Evolutionary conservation across 139 green algal genomes (phyloP).

Genomic region (Chloropicon primus): DNA sequence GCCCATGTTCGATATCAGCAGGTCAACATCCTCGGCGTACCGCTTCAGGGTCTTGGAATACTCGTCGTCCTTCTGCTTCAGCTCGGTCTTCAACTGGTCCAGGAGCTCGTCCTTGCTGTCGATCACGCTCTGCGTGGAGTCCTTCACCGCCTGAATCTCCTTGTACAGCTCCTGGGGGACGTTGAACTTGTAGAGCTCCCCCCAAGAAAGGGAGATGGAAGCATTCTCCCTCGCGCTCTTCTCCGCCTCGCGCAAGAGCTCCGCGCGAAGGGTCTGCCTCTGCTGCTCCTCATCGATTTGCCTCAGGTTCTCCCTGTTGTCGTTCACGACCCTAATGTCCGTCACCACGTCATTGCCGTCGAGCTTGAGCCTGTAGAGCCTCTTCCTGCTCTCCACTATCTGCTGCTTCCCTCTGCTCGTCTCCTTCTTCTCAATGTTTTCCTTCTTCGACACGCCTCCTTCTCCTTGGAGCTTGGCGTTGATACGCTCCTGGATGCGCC

Average conservation of each 20-base stretch:
- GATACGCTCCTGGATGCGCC: not conserved
- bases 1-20: constrained; percentile 28
- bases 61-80: constrained; percentile 65
- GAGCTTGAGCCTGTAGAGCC: constrained; percentile 37
- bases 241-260: constrained; percentile 61
- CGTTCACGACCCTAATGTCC: constrained; percentile 32
- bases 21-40: constrained; percentile 47
- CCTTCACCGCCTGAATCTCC: constrained; percentile 46
- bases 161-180: constrained; percentile 40
- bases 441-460: not conserved
- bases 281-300: constrained; percentile 39
- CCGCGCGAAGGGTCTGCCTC: constrained; percentile 45
- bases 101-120: constrained; percentile 50
- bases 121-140: constrained; percentile 45
- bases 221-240: constrained; percentile 47
- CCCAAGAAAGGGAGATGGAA: constrained; percentile 52
- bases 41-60: constrained; percentile 42
- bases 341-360: constrained; percentile 39
- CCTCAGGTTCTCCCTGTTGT: constrained; percentile 40
- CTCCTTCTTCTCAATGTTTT: constrained; percentile 3
- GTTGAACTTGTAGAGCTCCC: constrained; percentile 29
- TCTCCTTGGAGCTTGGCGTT: not conserved
- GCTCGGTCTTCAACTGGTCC: constrained; percentile 39
- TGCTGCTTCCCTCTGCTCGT: constrained; percentile 45
- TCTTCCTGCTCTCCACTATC: constrained; percentile 41